Evolutionary conservation across 2,329 filamentous ascomycete species (phyloP).

Genomic region (Botryotinia globosa): DNA sequence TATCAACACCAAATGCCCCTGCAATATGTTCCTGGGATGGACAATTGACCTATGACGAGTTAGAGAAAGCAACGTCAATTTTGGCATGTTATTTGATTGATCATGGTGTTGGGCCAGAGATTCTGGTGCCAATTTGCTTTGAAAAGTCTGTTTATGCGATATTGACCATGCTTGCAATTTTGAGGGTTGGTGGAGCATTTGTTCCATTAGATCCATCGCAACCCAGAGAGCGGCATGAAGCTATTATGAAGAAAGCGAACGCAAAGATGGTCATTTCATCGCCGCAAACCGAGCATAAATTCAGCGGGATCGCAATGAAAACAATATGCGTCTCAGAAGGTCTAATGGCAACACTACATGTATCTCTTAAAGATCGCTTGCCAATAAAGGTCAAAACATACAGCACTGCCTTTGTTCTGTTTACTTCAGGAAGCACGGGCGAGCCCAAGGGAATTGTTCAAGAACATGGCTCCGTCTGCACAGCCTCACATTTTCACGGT

Average conservation of each 20-base stretch:
- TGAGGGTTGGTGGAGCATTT: slow-evolving; percentile 35
- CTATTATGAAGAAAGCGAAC: slow-evolving; percentile 9
- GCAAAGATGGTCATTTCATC: slow-evolving; percentile 10
- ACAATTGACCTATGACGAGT: slow-evolving; percentile 26
- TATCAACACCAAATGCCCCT: slow-evolving; percentile 18
- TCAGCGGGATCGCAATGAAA: not conserved
- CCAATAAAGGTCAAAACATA: not conserved
- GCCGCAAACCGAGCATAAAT: not conserved
- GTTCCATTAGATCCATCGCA: slow-evolving; percentile 27
- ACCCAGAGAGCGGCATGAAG: slow-evolving; percentile 16
- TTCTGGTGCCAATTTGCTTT: slow-evolving; percentile 28
- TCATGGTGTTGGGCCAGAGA: slow-evolving; percentile 11
- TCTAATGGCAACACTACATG: not conserved
- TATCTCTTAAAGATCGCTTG: not conserved
- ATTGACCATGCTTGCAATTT: slow-evolving; percentile 34
- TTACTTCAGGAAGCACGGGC: slow-evolving; percentile 37
- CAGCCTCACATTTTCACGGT: slow-evolving; percentile 10
- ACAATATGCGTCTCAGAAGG: not conserved
- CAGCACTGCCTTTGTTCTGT: slow-evolving; percentile 22
- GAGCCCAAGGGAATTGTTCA: slow-evolving; percentile 28
- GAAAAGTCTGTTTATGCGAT: slow-evolving; percentile 32
- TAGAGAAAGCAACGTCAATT: slow-evolving; percentile 20
- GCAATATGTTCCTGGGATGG: slow-evolving; percentile 29
- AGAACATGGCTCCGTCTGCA: slow-evolving; percentile 24
- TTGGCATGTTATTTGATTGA: slow-evolving; percentile 12